Evolutionary conservation across 495 filamentous ascomycete genomes (phyloP), one percentile per base, ranked within the genome.

Genomic region (Astrothelium macrocarpum): DNA sequence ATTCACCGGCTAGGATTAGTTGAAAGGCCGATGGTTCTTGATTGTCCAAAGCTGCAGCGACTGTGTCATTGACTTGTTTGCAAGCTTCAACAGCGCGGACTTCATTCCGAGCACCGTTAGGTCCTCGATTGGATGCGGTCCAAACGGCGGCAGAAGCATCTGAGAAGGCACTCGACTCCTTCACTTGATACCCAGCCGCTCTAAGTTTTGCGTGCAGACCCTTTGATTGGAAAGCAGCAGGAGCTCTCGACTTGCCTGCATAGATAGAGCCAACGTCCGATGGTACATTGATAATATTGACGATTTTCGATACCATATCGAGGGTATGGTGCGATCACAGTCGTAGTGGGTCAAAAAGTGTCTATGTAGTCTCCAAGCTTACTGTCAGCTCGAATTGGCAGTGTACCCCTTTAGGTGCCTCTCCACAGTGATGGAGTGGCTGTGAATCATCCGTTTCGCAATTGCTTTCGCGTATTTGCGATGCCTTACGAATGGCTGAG

Each of bases 181-280:
- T 67, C 5, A 64, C 53, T n/a, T 60, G 11, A 42, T 56, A 64
- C 23, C 65, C 65, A 36, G 34, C 53, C 2, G 9, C 43, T 23
- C 36, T 53, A 0, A 67, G 34, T 43, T 67, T 67, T 12, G 45
- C 16, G 18, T 60, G 53, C 20, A 67, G 62, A 26, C 53, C 61
- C 12, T 53, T 49, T 1, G 46, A 28, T 43, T 53, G 25, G 61
- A 67, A 67, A 28, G 65, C 65, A 23, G 61, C 61, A 1, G 65
- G 65, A 36, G 65, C 65, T 56, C 53, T 42, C n/a, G 65, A 67
- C 36, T 67, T 67, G 53, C 65, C 65, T 12, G 61, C 61, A 39
- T 63, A 60, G 53, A 67, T 60, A 28, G 65, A 67, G n/a, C 65
- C 65, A 29, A 67, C 56, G 58, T 64, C 65, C 14, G 65, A 64